Evolutionary conservation across 176 grass and related monocot species (phyloP).

Genomic region (Tillandsia fasciculata): DNA sequence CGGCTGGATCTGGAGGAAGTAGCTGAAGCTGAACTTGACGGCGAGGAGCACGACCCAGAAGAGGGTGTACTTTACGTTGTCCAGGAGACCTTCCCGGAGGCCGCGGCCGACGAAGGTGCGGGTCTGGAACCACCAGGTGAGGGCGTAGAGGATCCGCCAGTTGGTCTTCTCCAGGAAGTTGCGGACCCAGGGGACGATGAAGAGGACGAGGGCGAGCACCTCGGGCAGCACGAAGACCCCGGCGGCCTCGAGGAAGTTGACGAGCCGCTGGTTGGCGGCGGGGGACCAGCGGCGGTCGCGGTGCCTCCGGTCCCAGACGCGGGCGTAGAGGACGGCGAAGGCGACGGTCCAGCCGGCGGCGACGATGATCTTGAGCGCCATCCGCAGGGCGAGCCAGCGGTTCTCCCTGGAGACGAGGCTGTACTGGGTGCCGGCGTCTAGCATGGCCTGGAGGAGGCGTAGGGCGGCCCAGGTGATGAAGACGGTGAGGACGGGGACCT

Average conservation of each 20-base stretch:
- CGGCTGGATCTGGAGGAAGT: slow-evolving; percentile 83
- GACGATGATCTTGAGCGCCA: slow-evolving; percentile 72
- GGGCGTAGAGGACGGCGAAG: slow-evolving; percentile 59
- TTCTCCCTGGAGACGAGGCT: slow-evolving; percentile 66
- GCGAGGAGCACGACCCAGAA: slow-evolving; percentile 76
- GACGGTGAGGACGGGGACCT: slow-evolving; percentile 64
- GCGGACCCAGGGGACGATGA: slow-evolving; percentile 74
- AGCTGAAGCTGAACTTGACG: slow-evolving; percentile 80
- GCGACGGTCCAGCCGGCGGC: slow-evolving; percentile 63
- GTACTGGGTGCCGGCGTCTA: slow-evolving; percentile 80
- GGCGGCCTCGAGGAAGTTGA: slow-evolving; percentile 65
- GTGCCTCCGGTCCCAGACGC: slow-evolving; percentile 70
- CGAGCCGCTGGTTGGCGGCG: slow-evolving; percentile 49
- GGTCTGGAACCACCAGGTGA: slow-evolving; percentile 93
- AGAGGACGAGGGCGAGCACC: slow-evolving; percentile 50
- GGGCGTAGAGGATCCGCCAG: slow-evolving; percentile 70
- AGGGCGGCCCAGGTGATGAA: slow-evolving; percentile 91
- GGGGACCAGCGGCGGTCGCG: slow-evolving; percentile 58
- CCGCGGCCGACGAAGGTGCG: slow-evolving; percentile 89
- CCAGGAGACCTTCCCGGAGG: slow-evolving; percentile 68
- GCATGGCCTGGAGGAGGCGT: slow-evolving; percentile 65
- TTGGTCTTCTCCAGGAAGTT: slow-evolving; percentile 91
- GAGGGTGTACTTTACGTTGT: slow-evolving; percentile 66
- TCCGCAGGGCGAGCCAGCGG: slow-evolving; percentile 37
- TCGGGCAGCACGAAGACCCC: slow-evolving; percentile 79